Evolutionary conservation across 2,329 filamentous ascomycete species (phyloP).

Genomic region (Fusarium miscanthi): DNA sequence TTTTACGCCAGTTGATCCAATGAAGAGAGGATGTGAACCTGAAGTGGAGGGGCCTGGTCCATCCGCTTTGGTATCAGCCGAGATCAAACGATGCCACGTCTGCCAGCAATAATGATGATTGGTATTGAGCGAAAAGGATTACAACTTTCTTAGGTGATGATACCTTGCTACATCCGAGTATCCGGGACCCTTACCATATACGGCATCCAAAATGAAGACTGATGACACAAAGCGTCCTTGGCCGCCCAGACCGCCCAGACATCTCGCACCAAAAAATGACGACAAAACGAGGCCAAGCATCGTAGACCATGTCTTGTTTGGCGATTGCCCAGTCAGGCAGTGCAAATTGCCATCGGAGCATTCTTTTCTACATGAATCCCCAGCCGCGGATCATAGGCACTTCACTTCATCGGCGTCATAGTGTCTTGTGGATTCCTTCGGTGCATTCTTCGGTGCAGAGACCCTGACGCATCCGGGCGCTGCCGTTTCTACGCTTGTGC

Average conservation of each 20-base stretch:
- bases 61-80: neutral
- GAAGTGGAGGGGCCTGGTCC: neutral
- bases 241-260: neutral
- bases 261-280: neutral
- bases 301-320: neutral
- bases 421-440: constrained; percentile 6
- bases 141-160: fast-evolving
- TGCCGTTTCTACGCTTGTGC: neutral
- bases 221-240: neutral
- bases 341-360: neutral
- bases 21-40: too few species aligned
- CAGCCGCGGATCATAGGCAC: neutral
- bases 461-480: neutral
- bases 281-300: neutral
- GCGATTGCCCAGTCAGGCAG: neutral
- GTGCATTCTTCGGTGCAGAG: constrained; percentile 23
- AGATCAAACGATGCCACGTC: neutral
- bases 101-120: too few species aligned
- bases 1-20: too few species aligned
- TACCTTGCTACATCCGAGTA: neutral
- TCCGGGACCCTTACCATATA: neutral
- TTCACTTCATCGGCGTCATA: constrained; percentile 1
- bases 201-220: neutral
- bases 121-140: fast-evolving
- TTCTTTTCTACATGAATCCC: neutral